A percentile compares a stretch with the other conserved stretches of the same genome.
phyloP scores from a whole-genome alignment of 2,329 filamentous ascomycete genomes.

The Pseudovirgaria hyperparasitica region DNA sequence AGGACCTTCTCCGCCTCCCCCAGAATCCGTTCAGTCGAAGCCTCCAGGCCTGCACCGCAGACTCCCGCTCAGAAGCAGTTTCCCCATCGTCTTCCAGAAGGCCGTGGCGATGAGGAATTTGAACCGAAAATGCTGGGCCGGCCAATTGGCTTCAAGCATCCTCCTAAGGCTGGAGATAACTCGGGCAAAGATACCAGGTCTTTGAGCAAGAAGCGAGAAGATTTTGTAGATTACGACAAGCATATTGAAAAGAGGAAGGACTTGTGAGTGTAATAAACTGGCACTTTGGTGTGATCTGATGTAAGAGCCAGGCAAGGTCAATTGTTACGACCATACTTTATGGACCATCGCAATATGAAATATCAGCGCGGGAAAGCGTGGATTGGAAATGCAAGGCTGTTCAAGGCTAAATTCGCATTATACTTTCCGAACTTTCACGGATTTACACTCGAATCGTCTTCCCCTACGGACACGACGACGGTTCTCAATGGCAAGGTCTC shows the following conservation, averaged over 20 bases:
- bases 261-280: conserved; percentile 38
- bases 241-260: conserved; percentile 65
- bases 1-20: too few relatives aligned
- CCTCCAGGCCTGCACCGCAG: too few relatives aligned
- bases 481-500: conserved; percentile 60
- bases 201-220: conserved; percentile 55
- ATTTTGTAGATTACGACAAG: conserved; percentile 75
- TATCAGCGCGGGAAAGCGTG: conserved; percentile 85
- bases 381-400: conserved; percentile 69
- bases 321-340: conserved; percentile 82
- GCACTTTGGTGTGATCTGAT: neutral
- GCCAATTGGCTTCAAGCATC: conserved; percentile 68
- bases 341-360: conserved; percentile 78
- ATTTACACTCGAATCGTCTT: conserved; percentile 51
- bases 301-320: conserved; percentile 57
- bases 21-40: too few relatives aligned
- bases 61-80: too few relatives aligned
- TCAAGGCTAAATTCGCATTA: conserved; percentile 67
- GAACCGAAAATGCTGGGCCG: conserved; percentile 44
- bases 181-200: conserved; percentile 59
- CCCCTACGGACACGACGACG: conserved; percentile 56
- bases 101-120: conserved; percentile 26
- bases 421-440: conserved; percentile 92
- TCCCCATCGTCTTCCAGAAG: too few relatives aligned
- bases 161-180: conserved; percentile 70